Evolutionary conservation across 371 early-diverging fungal species (phyloP).

Genomic region (Blastocladiella emersonii): DNA sequence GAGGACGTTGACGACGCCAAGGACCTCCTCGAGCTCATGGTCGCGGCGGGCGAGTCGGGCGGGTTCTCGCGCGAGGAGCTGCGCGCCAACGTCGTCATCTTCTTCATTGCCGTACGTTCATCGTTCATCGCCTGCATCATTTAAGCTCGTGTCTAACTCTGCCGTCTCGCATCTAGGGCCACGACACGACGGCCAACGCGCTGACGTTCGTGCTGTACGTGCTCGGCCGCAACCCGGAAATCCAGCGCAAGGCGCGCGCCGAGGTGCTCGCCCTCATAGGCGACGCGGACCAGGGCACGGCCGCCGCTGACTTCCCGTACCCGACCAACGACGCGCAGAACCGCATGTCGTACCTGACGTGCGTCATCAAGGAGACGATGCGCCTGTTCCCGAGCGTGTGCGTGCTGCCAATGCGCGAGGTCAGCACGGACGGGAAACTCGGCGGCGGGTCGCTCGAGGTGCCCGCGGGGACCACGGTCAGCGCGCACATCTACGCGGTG

Average conservation of each 20-base stretch:
- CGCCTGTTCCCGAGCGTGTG: not conserved
- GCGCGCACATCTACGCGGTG: not conserved
- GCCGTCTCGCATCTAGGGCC: not conserved
- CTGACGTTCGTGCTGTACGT: conserved; percentile 12
- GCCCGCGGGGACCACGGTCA: not conserved
- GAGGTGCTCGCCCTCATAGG: conserved; percentile 5
- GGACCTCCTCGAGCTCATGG: not conserved
- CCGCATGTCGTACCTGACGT: not conserved
- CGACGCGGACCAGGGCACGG: not conserved
- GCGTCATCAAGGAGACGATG: not conserved
- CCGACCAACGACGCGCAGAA: not conserved
- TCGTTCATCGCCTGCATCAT: not conserved
- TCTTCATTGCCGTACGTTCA: not conserved
- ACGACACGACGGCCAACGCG: conserved; percentile 17
- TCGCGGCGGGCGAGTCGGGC: not conserved
- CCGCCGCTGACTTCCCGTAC: not conserved
- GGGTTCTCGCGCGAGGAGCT: not conserved
- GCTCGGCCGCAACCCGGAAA: conserved; percentile 14
- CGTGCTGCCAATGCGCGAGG: not conserved
- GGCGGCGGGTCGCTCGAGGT: not conserved
- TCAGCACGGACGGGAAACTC: not conserved
- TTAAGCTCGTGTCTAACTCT: not conserved
- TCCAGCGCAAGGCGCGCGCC: conserved; percentile 19
- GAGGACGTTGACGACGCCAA: not conserved
- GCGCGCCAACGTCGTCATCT: not conserved